phyloP scores from a whole-genome alignment of 345 rosid genomes.

The Gossypioides kirkii region DNA sequence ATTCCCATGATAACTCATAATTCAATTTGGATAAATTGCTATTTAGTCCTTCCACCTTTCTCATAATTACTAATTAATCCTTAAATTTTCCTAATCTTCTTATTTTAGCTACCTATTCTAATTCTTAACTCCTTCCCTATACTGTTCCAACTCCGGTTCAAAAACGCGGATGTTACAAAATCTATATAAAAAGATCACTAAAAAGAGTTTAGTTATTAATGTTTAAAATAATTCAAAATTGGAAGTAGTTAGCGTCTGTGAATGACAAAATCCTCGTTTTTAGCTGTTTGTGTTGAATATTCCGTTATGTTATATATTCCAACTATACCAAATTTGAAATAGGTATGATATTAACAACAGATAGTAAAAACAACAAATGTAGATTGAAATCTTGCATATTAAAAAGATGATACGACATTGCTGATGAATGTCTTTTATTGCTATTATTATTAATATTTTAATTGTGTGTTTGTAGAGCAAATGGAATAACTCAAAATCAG shows the following conservation, averaged over 20 bases:
- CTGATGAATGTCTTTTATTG: background rate
- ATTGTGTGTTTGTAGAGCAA: conserved; percentile 35
- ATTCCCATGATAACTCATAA: too few relatives aligned
- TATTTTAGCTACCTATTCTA: too few relatives aligned
- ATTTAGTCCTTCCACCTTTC: too few relatives aligned
- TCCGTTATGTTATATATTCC: too few relatives aligned
- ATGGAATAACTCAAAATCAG: conserved; percentile 67
- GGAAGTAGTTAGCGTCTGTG: background rate
- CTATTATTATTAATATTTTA: background rate
- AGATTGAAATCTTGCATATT: background rate
- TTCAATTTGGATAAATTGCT: too few relatives aligned
- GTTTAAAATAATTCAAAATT: background rate
- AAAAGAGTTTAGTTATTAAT: background rate
- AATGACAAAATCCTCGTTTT: background rate
- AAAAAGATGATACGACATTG: background rate
- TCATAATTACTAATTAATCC: too few relatives aligned
- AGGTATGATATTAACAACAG: background rate
- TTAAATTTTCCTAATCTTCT: too few relatives aligned
- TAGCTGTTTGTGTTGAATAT: too few relatives aligned
- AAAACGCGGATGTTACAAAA: too few relatives aligned
- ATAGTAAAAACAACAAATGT: background rate
- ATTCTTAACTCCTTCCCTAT: too few relatives aligned
- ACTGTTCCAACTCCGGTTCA: too few relatives aligned
- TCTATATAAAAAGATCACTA: too few relatives aligned
- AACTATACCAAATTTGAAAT: background rate